Evolutionary conservation across 1,139 yeast species (phyloP).

Genomic region (Hanseniaspora sp.): DNA sequence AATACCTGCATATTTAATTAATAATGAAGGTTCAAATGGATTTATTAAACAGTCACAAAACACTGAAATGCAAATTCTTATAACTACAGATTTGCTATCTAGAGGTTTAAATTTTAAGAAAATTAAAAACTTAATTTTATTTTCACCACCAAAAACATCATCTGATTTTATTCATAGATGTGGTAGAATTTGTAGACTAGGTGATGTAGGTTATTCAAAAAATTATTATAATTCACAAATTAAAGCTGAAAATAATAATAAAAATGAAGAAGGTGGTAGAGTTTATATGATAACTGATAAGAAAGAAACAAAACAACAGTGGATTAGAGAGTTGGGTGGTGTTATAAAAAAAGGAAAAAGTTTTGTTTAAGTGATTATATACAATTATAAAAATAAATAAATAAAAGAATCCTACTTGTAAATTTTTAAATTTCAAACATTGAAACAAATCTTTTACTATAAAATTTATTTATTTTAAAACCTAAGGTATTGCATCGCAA

Average conservation of each 20-base stretch:
- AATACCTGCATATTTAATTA: constrained; percentile 15
- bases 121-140: constrained; percentile 67
- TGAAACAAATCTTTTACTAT: too few species aligned
- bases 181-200: constrained; percentile 76
- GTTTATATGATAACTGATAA: constrained; percentile 66
- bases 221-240: neutral
- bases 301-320: constrained; percentile 40
- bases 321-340: constrained; percentile 50
- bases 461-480: too few species aligned
- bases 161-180: constrained; percentile 83
- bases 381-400: neutral
- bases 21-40: constrained; percentile 16
- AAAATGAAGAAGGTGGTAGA: constrained; percentile 65
- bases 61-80: constrained; percentile 37
- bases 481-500: too few species aligned
- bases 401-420: neutral
- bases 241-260: constrained; percentile 29
- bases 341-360: constrained; percentile 23
- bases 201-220: constrained; percentile 7
- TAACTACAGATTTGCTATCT: constrained; percentile 84
- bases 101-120: constrained; percentile 82
- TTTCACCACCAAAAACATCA: constrained; percentile 76
- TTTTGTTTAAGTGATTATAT: neutral
- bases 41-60: constrained; percentile 29
- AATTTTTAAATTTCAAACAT: neutral